Evolutionary conservation across 2,329 filamentous ascomycete species (phyloP).

Genomic region (Phaeosphaeria sp.): DNA sequence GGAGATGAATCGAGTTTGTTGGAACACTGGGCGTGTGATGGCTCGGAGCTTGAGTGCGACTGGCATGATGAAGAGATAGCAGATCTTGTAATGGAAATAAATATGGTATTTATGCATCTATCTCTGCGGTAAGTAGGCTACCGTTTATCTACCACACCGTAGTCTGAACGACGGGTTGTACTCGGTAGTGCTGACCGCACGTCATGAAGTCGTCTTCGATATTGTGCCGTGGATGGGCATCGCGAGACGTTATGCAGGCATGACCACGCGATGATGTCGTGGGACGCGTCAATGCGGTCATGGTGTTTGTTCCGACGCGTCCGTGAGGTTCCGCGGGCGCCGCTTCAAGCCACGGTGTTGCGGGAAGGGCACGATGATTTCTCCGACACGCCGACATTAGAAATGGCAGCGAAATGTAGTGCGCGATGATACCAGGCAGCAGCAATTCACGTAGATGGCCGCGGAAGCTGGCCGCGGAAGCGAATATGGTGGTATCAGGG

Average conservation of each 20-base stretch:
- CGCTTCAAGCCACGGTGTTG: not conserved
- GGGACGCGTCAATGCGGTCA: slow-evolving; percentile 8
- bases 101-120: not conserved
- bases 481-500: not conserved
- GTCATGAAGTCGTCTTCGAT: slow-evolving; percentile 3
- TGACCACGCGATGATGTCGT: not conserved
- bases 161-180: not conserved
- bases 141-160: slow-evolving; percentile 8
- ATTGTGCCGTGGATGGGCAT: not conserved
- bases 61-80: slow-evolving; percentile 18
- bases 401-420: not conserved
- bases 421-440: not conserved
- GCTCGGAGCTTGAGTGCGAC: slow-evolving; percentile 25
- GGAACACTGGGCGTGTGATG: slow-evolving; percentile 23
- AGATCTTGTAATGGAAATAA: not conserved
- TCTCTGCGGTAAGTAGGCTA: not conserved
- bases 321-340: not conserved
- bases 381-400: slow-evolving; percentile 1
- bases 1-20: slow-evolving; percentile 18
- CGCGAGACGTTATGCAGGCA: not conserved
- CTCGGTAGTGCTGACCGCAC: not conserved
- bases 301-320: slow-evolving; percentile 7
- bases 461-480: not conserved
- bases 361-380: not conserved
- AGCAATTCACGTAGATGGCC: not conserved